A percentile compares a stretch with the other conserved stretches of the same genome.
phyloP scores from a whole-genome alignment of 2,329 filamentous ascomycete species.

The Exophiala calicioides region DNA sequence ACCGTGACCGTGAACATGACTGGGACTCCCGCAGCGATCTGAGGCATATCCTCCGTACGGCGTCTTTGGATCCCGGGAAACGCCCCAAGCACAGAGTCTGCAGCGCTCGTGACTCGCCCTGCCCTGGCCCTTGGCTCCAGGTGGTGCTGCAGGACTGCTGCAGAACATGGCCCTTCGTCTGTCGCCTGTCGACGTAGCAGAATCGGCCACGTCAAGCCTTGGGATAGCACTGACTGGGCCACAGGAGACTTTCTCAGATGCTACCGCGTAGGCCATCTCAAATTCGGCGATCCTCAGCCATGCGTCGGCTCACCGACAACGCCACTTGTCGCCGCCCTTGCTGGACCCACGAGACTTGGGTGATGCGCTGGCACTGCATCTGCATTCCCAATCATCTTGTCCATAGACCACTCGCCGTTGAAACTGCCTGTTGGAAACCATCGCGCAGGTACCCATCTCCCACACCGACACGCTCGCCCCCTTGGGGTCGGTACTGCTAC shows the following conservation, averaged over 20 bases:
- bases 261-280: conserved; percentile 13
- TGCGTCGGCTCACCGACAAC: conserved; percentile 28
- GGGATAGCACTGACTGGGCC: conserved; percentile 15
- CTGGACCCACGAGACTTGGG: conserved; percentile 22
- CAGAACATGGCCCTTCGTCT: conserved; percentile 18
- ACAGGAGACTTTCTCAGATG: conserved; percentile 6
- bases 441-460: conserved; percentile 16
- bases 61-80: no score
- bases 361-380: conserved; percentile 29
- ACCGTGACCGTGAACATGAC: no score
- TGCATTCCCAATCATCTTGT: conserved; percentile 8
- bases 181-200: conserved; percentile 14
- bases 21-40: no score
- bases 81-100: not conserved
- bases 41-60: no score
- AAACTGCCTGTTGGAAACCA: conserved; percentile 11
- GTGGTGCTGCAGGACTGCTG: conserved; percentile 16
- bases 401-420: conserved; percentile 10
- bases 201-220: conserved; percentile 24
- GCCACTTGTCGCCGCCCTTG: conserved; percentile 17
- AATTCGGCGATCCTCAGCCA: conserved; percentile 24
- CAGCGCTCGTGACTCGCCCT: not conserved
- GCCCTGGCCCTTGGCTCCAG: no score
- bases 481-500: no score
- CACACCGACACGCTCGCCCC: conserved; percentile 6